Evolutionary conservation across 108 stramenopile genomes (phyloP).

Genomic region (Cylindrotheca fusiformis): DNA sequence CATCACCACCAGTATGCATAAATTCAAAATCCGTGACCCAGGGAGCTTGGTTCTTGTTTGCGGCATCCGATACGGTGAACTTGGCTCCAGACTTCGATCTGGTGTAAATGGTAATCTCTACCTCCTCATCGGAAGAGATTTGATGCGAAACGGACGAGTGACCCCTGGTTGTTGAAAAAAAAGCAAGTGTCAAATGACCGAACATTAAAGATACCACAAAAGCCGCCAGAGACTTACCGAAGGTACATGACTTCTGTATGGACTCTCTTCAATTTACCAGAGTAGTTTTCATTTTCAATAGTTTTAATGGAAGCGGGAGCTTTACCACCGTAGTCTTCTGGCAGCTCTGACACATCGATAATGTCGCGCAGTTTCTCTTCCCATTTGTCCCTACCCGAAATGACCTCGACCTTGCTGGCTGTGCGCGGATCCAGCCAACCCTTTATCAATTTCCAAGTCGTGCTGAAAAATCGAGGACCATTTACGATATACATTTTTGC

Average conservation of each 20-base stretch:
- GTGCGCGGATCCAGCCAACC: constrained; percentile 85
- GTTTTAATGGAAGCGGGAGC: constrained; percentile 52
- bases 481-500: constrained; percentile 76
- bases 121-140: constrained; percentile 44
- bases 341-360: constrained; percentile 66
- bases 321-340: constrained; percentile 79
- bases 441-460: constrained; percentile 83
- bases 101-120: constrained; percentile 65
- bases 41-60: constrained; percentile 35
- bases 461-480: constrained; percentile 79
- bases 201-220: no score
- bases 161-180: no score
- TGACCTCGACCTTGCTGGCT: constrained; percentile 74
- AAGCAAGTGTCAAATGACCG: no score
- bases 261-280: constrained; percentile 54
- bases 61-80: constrained; percentile 54
- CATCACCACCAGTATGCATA: constrained; percentile 38
- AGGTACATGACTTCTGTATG: constrained; percentile 59
- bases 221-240: constrained; percentile 54
- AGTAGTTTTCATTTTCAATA: constrained; percentile 41
- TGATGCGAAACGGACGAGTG: no score
- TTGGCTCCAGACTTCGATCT: constrained; percentile 65
- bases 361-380: constrained; percentile 67
- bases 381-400: constrained; percentile 57
- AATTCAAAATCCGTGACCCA: constrained; percentile 23